A percentile compares a stretch with the other conserved stretches of the same genome.
phyloP scores from a whole-genome alignment of 2,329 filamentous ascomycete genomes.

The Epichloe glyceriae region DNA sequence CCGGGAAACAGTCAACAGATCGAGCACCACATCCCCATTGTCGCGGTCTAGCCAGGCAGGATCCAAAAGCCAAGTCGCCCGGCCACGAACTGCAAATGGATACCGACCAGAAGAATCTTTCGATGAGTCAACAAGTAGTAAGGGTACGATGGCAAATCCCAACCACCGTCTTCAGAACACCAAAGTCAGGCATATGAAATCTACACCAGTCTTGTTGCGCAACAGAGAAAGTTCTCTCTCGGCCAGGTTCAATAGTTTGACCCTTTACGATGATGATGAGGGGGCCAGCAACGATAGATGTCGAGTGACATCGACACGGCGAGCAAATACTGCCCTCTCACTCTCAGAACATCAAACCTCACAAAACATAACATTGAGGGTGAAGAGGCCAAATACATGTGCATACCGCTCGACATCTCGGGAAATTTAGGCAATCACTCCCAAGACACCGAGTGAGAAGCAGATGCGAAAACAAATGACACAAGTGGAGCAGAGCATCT shows the following conservation, averaged over 20 bases:
- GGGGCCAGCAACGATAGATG: slow-evolving; percentile 14
- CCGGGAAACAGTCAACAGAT: slow-evolving; percentile 33
- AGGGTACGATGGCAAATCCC: slow-evolving; percentile 21
- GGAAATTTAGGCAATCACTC: slow-evolving; percentile 20
- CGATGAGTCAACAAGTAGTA: slow-evolving; percentile 19
- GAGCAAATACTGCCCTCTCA: slow-evolving; percentile 15
- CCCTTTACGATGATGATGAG: slow-evolving; percentile 19
- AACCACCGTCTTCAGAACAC: slow-evolving; percentile 7
- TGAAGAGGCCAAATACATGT: slow-evolving; percentile 7
- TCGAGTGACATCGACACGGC: slow-evolving; percentile 33
- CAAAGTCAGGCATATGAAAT: slow-evolving; percentile 15
- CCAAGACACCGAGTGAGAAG: slow-evolving; percentile 20
- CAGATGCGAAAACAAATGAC: slow-evolving; percentile 20
- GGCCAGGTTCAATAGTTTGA: slow-evolving; percentile 25
- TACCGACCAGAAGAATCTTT: slow-evolving; percentile 25
- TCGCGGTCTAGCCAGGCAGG: slow-evolving; percentile 35
- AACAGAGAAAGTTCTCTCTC: slow-evolving; percentile 33
- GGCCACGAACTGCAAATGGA: slow-evolving; percentile 28
- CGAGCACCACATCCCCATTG: slow-evolving; percentile 42
- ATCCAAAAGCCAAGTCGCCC: slow-evolving; percentile 24
- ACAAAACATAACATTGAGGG: slow-evolving; percentile 9
- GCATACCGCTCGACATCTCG: slow-evolving; percentile 9
- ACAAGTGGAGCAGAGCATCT: slow-evolving; percentile 20
- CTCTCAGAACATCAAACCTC: slow-evolving; percentile 7
- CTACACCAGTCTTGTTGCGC: slow-evolving; percentile 15